Percentiles rank a stretch among this genome's conserved stretches.
Conservation (phyloP, 257 asterid species). For the Penstemon newberryi region DNA sequence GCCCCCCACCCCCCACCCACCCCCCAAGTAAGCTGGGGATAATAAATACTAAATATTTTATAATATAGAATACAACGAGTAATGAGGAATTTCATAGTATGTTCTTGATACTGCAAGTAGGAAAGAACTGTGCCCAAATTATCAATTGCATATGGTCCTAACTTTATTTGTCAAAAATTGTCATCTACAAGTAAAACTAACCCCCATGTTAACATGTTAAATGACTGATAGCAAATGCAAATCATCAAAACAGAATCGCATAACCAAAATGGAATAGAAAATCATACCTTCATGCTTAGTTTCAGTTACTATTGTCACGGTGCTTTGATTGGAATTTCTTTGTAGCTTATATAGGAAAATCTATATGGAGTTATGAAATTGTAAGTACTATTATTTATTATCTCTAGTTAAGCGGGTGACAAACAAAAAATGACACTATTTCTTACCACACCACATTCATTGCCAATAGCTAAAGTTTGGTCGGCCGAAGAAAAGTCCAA, state of each 20-base stretch:
- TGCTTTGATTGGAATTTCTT: constrained; percentile 46
- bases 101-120: neutral
- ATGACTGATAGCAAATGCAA: constrained; percentile 8
- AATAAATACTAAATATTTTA: neutral
- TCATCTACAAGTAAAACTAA: constrained; percentile 14
- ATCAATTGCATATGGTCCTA: too few species aligned
- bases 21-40: neutral
- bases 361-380: constrained; percentile 41
- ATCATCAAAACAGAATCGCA: neutral
- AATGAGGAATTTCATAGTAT: neutral
- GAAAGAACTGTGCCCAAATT: too few species aligned
- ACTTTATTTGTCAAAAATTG: constrained; percentile 11
- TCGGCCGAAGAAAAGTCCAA: constrained; percentile 60
- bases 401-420: constrained; percentile 20
- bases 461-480: constrained; percentile 79
- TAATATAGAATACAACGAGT: neutral
- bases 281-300: constrained; percentile 55
- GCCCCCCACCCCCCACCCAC: too few species aligned
- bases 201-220: constrained; percentile 17
- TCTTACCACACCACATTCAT: constrained; percentile 82
- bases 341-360: constrained; percentile 58
- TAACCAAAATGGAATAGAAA: constrained; percentile 22
- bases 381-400: constrained; percentile 12
- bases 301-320: constrained; percentile 51
- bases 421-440: constrained; percentile 14